A percentile compares a stretch with the other conserved stretches of the same genome.
phyloP scores from a whole-genome alignment of 805 yeast species.

The Metschnikowia picachoensis region DNA sequence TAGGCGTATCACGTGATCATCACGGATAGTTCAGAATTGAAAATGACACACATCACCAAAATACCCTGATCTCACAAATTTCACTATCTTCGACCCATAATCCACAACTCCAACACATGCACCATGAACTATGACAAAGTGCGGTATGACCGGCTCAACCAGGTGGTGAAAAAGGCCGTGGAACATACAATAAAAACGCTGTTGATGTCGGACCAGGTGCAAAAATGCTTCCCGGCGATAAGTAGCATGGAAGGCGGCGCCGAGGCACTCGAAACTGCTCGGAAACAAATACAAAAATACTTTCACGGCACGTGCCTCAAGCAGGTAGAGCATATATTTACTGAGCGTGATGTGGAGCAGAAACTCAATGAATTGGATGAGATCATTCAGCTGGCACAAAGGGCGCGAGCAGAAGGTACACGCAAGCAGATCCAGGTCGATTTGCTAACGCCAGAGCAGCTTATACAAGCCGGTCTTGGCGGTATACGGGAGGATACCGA shows the following conservation, averaged over 20 bases:
- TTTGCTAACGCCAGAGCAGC: conserved; percentile 27
- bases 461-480: conserved; percentile 30
- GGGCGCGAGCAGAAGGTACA: conserved; percentile 19
- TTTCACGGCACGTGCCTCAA: conserved; percentile 47
- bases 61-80: no score
- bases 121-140: conserved; percentile 24
- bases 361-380: conserved; percentile 48
- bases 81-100: no score
- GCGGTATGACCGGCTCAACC: conserved; percentile 46
- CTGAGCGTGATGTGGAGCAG: conserved; percentile 42
- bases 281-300: conserved; percentile 48
- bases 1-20: no score
- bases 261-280: conserved; percentile 43
- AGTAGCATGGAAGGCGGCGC: conserved; percentile 45
- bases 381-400: conserved; percentile 40
- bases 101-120: no score
- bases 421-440: conserved; percentile 27
- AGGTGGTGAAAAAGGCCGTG: conserved; percentile 51
- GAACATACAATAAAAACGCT: conserved; percentile 49
- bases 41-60: no score
- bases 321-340: conserved; percentile 53
- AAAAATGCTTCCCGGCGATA: conserved; percentile 52
- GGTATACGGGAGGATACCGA: conserved; percentile 21
- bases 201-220: conserved; percentile 47
- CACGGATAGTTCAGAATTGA: no score